Conservation (phyloP, 331 rosid genomes). For the Phaseolus coccineus region DNA sequence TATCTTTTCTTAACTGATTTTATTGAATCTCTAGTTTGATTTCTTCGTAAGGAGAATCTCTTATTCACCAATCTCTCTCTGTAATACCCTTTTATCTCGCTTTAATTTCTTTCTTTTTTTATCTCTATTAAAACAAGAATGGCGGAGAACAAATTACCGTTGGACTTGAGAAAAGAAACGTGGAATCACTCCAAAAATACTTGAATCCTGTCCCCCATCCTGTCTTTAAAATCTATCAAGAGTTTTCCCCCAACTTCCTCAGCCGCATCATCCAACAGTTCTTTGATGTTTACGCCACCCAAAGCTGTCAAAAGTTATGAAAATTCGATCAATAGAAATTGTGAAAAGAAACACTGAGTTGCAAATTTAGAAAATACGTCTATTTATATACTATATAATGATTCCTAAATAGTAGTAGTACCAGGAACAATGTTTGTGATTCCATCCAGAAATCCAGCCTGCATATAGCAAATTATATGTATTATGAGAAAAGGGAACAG, state of each 20-base stretch:
- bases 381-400: conserved; percentile 13
- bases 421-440: conserved; percentile 93
- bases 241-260: conserved; percentile 84
- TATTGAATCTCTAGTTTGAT: background rate
- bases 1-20: background rate
- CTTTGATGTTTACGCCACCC: conserved; percentile 86
- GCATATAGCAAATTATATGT: conserved; percentile 39
- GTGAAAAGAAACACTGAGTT: conserved; percentile 25
- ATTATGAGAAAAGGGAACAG: conserved; percentile 17
- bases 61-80: background rate
- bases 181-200: conserved; percentile 75
- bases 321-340: conserved; percentile 16
- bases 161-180: conserved; percentile 34
- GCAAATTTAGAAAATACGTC: conserved; percentile 2
- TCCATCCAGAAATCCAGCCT: conserved; percentile 98
- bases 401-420: conserved; percentile 51
- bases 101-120: background rate
- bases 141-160: conserved; percentile 37
- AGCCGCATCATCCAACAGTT: conserved; percentile 77
- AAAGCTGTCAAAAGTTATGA: conserved; percentile 63
- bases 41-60: background rate
- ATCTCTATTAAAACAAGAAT: conserved; percentile 3
- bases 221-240: conserved; percentile 80
- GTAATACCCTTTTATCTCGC: background rate
- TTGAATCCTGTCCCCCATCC: conserved; percentile 86